These are phyloP conservation scores for Talinum fruticosum DNA, from an alignment of 148 eudicot genomes.

Conservation along the genomic window DNA sequence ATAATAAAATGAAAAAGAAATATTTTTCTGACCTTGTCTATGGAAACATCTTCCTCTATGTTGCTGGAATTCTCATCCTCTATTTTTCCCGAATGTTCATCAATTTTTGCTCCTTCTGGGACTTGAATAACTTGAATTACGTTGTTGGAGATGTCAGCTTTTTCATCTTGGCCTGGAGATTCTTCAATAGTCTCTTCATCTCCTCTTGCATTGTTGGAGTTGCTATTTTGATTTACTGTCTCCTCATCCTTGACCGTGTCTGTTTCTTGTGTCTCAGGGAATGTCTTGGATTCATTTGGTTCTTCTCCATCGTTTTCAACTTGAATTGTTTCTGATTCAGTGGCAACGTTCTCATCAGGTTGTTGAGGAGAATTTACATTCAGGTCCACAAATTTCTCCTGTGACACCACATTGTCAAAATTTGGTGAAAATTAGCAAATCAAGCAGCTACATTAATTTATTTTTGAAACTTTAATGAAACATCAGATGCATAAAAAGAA, in stretches of 20 bases:
- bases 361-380: neutral
- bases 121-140: neutral
- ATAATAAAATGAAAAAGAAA: neutral
- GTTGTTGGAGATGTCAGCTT: neutral
- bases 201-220: neutral
- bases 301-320: neutral
- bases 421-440: neutral
- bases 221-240: neutral
- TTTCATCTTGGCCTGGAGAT: neutral
- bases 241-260: neutral
- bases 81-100: neutral
- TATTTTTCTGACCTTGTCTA: neutral
- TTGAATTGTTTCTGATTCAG: neutral
- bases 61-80: neutral
- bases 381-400: neutral
- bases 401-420: neutral
- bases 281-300: neutral
- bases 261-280: neutral
- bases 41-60: neutral
- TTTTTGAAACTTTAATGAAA: neutral
- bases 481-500: neutral
- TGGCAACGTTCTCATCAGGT: neutral
- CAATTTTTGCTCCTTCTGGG: neutral
- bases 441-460: too few relatives aligned
- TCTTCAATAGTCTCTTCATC: neutral